Evolutionary conservation across 257 asterid species (phyloP).

Genomic region (Solanum boliviense): DNA sequence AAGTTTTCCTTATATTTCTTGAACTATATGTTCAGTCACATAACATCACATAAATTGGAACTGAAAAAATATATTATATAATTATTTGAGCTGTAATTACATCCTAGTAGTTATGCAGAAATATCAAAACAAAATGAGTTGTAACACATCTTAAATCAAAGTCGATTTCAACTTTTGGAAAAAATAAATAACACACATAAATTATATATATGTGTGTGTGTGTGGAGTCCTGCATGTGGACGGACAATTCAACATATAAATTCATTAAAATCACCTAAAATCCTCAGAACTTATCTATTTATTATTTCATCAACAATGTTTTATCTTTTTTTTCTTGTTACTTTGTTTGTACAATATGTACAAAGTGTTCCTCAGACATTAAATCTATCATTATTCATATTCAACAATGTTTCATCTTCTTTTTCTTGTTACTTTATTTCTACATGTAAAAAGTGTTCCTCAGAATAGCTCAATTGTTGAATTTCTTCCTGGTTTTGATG

Average conservation of each 20-base stretch:
- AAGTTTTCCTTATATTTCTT: not conserved
- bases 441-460: not conserved
- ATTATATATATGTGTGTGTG: no score
- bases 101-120: not conserved
- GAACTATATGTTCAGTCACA: not conserved
- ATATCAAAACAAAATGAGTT: no score
- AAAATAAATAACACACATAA: not conserved
- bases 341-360: not conserved
- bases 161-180: not conserved
- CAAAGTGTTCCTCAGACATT: not conserved
- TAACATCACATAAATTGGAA: no score
- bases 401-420: not conserved
- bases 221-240: not conserved
- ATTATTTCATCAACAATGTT: not conserved
- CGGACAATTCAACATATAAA: not conserved
- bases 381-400: not conserved
- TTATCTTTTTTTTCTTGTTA: not conserved
- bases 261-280: not conserved
- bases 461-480: not conserved
- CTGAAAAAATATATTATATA: no score
- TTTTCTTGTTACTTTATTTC: not conserved
- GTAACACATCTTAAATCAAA: not conserved
- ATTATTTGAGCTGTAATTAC: not conserved
- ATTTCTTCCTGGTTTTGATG: slow-evolving; percentile 7
- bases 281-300: not conserved